Evolutionary conservation across 2,329 filamentous ascomycete species (phyloP), one percentile per base, ranked within the genome.

Genomic region (Thielaviopsis cerberus): DNA sequence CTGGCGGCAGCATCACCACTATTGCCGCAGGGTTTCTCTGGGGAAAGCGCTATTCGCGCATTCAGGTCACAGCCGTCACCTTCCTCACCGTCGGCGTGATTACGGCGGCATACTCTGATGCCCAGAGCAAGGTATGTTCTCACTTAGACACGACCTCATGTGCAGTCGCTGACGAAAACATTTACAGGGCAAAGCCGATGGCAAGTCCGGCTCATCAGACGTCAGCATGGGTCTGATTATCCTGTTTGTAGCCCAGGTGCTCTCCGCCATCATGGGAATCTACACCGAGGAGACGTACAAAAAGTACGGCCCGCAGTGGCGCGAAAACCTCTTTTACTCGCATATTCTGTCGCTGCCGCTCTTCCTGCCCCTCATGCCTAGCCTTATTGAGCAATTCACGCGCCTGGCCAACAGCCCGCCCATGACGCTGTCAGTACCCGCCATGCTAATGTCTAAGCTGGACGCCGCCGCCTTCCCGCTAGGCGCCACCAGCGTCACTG

Each of bases 281-380:
- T 97, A 95, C 68, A 91, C 91, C 0, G 90, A 98, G 69, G 82
- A 89, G 63, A 88, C 90, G 0, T 98, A 97, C 72, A 79, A 79
- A 60, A 79, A 78, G 59, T 89, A 95, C 69, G 89, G 90, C 5
- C 86, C 86, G 27, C 85, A 92, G 69, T 97, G 92, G 88, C 86
- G 85, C 64, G 92, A 97, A 69, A 95, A 95, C 63, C 77, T 98
- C 13, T 97, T 98, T 73, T 98, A 97, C 73, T 94, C 87, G 1
- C 82, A 86, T 63, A 68, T 88, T 7, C 75, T 91, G 23, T 87
- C 85, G 0, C 72, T 92, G 51, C 86, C 87, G 0, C 74, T 92
- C 23, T 92, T 91, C 66, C 65, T 86, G 1, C 85, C 84, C 2
- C 85, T 91, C 63, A 69, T 79, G n/a, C 77, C 78, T 1, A 80